Base-by-base conservation (phyloP, 257 asterid species). In the Linderniella brevidens region DNA sequence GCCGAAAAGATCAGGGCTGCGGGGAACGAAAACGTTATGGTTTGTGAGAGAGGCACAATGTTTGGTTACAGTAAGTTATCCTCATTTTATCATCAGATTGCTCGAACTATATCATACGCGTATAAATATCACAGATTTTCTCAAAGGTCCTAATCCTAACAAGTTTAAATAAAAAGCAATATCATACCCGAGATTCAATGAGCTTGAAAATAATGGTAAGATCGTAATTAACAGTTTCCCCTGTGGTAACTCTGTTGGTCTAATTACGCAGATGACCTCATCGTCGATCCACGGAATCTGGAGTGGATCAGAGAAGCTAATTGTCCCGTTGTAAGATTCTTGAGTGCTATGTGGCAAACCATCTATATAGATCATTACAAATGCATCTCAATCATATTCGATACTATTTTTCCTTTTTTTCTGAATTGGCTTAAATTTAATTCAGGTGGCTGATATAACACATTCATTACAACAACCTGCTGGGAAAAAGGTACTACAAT, bases 41-140 rank as follows among this genome's bases (percentile, higher is more conserved):
- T 85, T 59, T 90, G 98, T 55, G 98, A 90, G 78, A 80, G 98
- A 73, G 98, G 98, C 62, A 90, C 98, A 42, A 85, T 90, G 93
- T 90, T 85, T 73, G 98, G 94, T 63, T 88, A 84, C 48, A 80
- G 95, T 85, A 70, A 71, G 92, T 73, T 32, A 14, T 20, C 35
- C 45, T 46, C 32, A 25, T 6, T 25, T 25, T 25, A 25, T 25
- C 32, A 25, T 25, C 32, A 25, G 32, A 25, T 25, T 25, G 32
- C 32, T 25, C 32, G 32, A 25, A 25, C 32, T 25, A 25, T 25
- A 25, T 6, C 3, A 2, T 25, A 25, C 32, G 6, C 32, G 32
- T 25, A 25, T 25, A 25, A 25, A 25, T 25, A 25, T 25, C 32
- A 6, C 32, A 25, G 32, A 25, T 25, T 25, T 25, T 25, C 32